Evolutionary conservation across 192 early-diverging fungal species (phyloP).

Genomic region (Coemansia sp.): DNA sequence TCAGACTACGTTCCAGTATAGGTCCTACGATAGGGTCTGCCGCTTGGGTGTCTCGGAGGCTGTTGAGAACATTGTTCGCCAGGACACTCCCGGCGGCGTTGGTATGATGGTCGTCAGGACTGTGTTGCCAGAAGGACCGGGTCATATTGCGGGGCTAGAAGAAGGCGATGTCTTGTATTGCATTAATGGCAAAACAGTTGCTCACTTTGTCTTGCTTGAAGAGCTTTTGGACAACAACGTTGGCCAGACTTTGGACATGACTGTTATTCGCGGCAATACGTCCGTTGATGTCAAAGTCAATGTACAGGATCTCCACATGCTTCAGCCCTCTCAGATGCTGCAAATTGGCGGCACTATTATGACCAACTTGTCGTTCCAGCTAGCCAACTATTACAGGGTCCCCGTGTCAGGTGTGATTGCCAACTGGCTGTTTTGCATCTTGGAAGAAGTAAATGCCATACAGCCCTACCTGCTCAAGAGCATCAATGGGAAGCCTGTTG

Average conservation of each 20-base stretch:
- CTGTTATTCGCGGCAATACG: slow-evolving; percentile 60
- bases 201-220: slow-evolving; percentile 71
- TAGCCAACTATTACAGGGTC: slow-evolving; percentile 68
- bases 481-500: slow-evolving; percentile 64
- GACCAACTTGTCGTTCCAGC: slow-evolving; percentile 71
- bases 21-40: slow-evolving; percentile 69
- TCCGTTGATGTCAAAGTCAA: slow-evolving; percentile 44
- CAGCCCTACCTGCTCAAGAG: slow-evolving; percentile 54
- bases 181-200: slow-evolving; percentile 62
- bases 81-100: slow-evolving; percentile 61
- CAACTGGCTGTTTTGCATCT: slow-evolving; percentile 12
- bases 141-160: slow-evolving; percentile 54
- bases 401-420: slow-evolving; percentile 76
- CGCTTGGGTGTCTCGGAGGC: slow-evolving; percentile 67
- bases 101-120: slow-evolving; percentile 68
- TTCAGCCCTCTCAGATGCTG: slow-evolving; percentile 81
- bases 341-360: slow-evolving; percentile 82
- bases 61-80: slow-evolving; percentile 64
- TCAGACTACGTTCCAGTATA: slow-evolving; percentile 69
- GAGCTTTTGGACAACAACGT: slow-evolving; percentile 64
- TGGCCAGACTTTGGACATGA: slow-evolving; percentile 52
- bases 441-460: not conserved
- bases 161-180: slow-evolving; percentile 73
- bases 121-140: slow-evolving; percentile 70
- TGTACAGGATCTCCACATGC: slow-evolving; percentile 71